Base-by-base conservation (phyloP, 192 early-diverging fungal genomes). In the Coemansia umbellata region DNA sequence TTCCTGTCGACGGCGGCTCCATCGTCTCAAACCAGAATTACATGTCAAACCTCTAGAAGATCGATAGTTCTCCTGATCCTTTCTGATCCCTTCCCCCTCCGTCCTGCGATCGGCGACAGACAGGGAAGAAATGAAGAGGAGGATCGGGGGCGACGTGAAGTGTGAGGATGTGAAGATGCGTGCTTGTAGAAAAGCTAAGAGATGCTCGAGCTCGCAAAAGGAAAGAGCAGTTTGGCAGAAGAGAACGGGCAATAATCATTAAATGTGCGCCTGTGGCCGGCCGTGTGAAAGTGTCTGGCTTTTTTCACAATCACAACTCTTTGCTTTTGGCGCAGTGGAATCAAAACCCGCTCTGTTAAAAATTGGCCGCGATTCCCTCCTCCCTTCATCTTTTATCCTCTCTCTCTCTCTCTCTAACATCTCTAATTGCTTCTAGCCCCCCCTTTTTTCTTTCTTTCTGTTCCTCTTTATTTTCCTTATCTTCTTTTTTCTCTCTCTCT, bases 1-100 rank as follows among this genome's bases (percentile, higher is more conserved):
- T 96, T 63, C 65, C 84, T 6, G 83, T 91, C 27, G 93, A 96
- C 68, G 93, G 93, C 47, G 93, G 93, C 30, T 40, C 47, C 6
- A 49, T 75, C 5, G 41, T 69, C 19, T 47, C 37, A 2, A 74
- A 74, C 53, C 50, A 52, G 37, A 22, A 17, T 18, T 66, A 74
- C 41, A 50, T 15, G 6, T 40, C 55, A 23, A 59, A 40, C 28
- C 49, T 69, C 21, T 69, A 50, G 32, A 33, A 31, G 30, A 18
- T 37, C 47, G 13, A 17, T 37, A 8, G 4, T 47, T 26, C n/a
- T n/a, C n/a, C n/a, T n/a, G n/a, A n/a, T n/a, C n/a, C n/a, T n/a
- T n/a, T n/a, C n/a, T n/a, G n/a, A n/a, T n/a, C n/a, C n/a, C n/a
- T n/a, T n/a, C n/a, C n/a, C n/a, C n/a, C n/a, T n/a, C n/a, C n/a